A percentile compares a stretch with the other conserved stretches of the same genome.
Conservation (phyloP, 108 stramenopile species). For the Cyclotella choctawhatcheeana region DNA sequence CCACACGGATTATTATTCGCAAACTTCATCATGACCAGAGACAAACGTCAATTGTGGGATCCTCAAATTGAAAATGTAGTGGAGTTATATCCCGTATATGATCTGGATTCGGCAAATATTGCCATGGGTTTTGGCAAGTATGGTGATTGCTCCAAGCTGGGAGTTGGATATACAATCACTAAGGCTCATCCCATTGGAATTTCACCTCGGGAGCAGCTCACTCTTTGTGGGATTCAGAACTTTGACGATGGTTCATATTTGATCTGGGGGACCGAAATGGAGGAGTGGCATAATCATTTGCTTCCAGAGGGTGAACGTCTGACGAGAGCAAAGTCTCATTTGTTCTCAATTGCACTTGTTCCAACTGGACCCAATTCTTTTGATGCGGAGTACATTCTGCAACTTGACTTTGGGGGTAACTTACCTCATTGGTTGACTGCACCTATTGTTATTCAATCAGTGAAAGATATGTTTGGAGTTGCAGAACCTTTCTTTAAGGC, state of each 20-base stretch:
- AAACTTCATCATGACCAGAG: slow-evolving; percentile 64
- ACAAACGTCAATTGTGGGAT: slow-evolving; percentile 69
- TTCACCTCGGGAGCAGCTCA: slow-evolving; percentile 69
- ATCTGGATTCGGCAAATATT: slow-evolving; percentile 71
- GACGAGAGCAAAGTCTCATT: slow-evolving; percentile 65
- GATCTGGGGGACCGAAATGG: slow-evolving; percentile 78
- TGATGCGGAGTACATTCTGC: slow-evolving; percentile 79
- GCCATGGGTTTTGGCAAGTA: slow-evolving; percentile 72
- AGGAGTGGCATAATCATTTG: slow-evolving; percentile 75
- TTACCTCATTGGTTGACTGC: slow-evolving; percentile 73
- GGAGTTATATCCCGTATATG: slow-evolving; percentile 65
- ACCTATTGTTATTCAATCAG: slow-evolving; percentile 63
- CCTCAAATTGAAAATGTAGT: slow-evolving; percentile 63
- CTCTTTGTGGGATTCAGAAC: slow-evolving; percentile 73
- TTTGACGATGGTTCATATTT: slow-evolving; percentile 64
- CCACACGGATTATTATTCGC: slow-evolving; percentile 64
- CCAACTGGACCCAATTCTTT: slow-evolving; percentile 66
- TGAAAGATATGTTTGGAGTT: slow-evolving; percentile 70
- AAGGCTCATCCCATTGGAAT: slow-evolving; percentile 62
- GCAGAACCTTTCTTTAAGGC: slow-evolving; percentile 43
- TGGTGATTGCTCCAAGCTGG: slow-evolving; percentile 65
- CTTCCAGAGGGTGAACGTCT: slow-evolving; percentile 58
- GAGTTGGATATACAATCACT: slow-evolving; percentile 68
- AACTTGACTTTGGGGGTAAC: slow-evolving; percentile 77
- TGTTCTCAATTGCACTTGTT: slow-evolving; percentile 64